phyloP scores from a whole-genome alignment of 1,139 yeast species.

The Geotrichum bryndzae region DNA sequence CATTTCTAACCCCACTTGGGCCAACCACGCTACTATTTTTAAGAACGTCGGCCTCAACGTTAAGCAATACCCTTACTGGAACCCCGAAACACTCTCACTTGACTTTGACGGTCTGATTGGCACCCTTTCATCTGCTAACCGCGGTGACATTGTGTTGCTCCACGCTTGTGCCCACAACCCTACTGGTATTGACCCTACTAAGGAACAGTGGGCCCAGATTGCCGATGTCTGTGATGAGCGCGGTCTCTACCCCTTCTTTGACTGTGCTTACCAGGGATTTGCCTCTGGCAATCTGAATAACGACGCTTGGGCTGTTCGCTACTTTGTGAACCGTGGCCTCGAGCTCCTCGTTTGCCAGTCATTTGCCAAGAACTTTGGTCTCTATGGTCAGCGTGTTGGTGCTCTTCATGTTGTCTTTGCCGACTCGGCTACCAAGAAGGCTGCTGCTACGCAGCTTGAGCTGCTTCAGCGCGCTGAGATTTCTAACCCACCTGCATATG shows the following conservation, averaged over 20 bases:
- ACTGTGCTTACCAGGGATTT: conserved; percentile 93
- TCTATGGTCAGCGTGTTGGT: conserved; percentile 94
- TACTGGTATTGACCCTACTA: conserved; percentile 84
- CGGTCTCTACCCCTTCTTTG: conserved; percentile 68
- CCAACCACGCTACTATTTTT: conserved; percentile 83
- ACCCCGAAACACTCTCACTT: conserved; percentile 54
- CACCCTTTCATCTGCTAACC: conserved; percentile 28
- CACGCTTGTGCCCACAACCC: conserved; percentile 98
- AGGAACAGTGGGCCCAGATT: conserved; percentile 72
- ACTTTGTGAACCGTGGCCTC: conserved; percentile 40
- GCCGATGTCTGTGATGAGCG: conserved; percentile 52
- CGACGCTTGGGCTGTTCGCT: conserved; percentile 47
- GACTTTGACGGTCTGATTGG: conserved; percentile 44
- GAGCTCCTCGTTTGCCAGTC: conserved; percentile 76
- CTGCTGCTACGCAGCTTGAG: conserved; percentile 72
- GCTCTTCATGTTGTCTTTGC: conserved; percentile 57
- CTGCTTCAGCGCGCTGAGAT: conserved; percentile 77
- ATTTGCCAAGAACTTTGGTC: conserved; percentile 95
- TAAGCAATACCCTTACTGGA: conserved; percentile 76
- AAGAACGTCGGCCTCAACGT: conserved; percentile 58
- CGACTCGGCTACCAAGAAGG: conserved; percentile 31
- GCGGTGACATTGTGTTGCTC: conserved; percentile 52
- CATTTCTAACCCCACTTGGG: conserved; percentile 93
- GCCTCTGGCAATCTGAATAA: conserved; percentile 60
- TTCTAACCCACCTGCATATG: conserved; percentile 93